Base-by-base conservation (phyloP, 2,329 filamentous ascomycete genomes). In the Fusarium fracticaudum region DNA sequence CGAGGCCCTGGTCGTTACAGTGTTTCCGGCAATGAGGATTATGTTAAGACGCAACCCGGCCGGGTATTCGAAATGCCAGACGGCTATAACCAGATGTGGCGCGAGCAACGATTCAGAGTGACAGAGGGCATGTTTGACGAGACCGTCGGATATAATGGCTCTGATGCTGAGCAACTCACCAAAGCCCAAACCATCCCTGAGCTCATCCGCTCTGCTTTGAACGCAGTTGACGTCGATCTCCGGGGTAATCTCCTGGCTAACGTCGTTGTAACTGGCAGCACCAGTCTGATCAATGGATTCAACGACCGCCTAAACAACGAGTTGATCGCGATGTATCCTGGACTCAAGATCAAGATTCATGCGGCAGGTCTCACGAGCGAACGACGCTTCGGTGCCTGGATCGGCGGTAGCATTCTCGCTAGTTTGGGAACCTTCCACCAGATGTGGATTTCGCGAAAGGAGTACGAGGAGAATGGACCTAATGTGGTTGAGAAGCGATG, bases 391-490 rank as follows among this genome's bases (percentile, higher is more conserved):
- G 95, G 94, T 29, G 92, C 94, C 57, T 99, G 96, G 96, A 95
- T 99, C 76, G 96, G 97, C 53, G 96, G 96, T 51, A 98, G 95
- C 84, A 98, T 99, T 77, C 86, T 99, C 76, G 95, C 94, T 12
- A 98, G 95, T 83, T 84, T 99, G 84, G 97, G 97, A 15, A 98
- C 95, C 20, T 99, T 99, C 85, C 96, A 99, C 85, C 96, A 99
- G 86, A 96, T 99, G 93, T 99, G 96, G 96, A 97, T 99, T 78
- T 96, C 93, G 31, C 94, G 91, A 83, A 97, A 98, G 87, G 96
- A 99, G 86, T 98, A 98, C 79, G 95, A 98, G 74, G 97, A 99
- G 87, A 95, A 98, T 82, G 96, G 96, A 4, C 87, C 91, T 11
- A 91, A 91, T 73, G 95, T 98, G 77, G 94, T 98, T 50, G 96